Evolutionary conservation across 331 rosid genomes (phyloP), one percentile per base, ranked within the genome.

Genomic region (Malus hybrid): DNA sequence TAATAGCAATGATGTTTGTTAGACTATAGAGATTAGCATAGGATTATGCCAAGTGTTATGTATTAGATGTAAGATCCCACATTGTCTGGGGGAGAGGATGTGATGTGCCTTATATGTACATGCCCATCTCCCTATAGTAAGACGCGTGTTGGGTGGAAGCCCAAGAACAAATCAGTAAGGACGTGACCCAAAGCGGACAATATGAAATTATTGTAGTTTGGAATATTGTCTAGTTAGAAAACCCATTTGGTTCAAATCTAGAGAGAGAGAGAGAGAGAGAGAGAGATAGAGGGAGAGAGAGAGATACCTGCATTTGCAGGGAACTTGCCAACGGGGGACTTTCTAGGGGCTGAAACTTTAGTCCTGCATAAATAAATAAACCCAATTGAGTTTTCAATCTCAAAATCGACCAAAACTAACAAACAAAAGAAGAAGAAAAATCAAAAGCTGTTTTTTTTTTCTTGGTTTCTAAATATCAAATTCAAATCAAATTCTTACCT

Each of bases 241-340:
- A 26, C 15, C 22, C 26, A 63, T 30, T 58, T 58, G 32, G 0
- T 0, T 1, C 46, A 39, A 24, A 60, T 20, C 50, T 16, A 15
- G 39, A 20, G n/a, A 16, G 22, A 33, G 68, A 32, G 60, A n/a
- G 46, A 22, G 63, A 10, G 61, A 74, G 46, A 14, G 63, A 46
- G 42, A 20, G 60, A 61, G 56, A 28, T 2, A 28, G 2, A 28
- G 30, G 1, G 24, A 22, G 24, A 22, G 24, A 22, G 0, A 22
- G 1, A 1, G 91, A 94, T 96, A 88, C 81, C 90, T 81, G 80
- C 56, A 46, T 77, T 83, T 63, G 87, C 75, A 32, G 96, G 96
- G 39, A 88, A 82, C 84, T 94, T 92, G 39, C 96, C 95, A 14
- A 63, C 85, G 0, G 99, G 96, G 60, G 99, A 94, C 71, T 65